These are phyloP conservation scores for Sungouiozyma intestinalis DNA, from an alignment of 805 yeast species.

Conservation along the genomic window DNA sequence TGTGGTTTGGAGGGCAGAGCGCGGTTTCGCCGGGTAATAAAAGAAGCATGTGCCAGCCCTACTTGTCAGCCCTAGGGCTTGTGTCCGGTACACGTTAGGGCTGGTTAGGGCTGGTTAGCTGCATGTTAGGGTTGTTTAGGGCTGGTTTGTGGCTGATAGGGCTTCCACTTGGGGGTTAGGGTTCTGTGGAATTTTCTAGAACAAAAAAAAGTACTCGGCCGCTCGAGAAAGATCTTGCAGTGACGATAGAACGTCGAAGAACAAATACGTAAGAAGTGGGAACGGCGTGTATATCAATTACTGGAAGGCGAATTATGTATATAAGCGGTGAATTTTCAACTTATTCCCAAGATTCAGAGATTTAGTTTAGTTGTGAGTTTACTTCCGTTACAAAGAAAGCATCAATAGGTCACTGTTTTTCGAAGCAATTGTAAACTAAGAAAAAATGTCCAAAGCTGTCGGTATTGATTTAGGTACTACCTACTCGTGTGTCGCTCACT, in stretches of 20 bases:
- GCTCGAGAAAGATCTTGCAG: background rate
- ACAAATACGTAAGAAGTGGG: background rate
- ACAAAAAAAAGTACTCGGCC: background rate
- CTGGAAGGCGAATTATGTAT: no score
- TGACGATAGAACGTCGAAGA: background rate
- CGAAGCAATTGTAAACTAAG: background rate
- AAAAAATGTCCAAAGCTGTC: slow-evolving; percentile 41
- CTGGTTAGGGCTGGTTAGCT: background rate
- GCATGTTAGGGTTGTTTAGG: no score
- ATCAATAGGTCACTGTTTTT: background rate
- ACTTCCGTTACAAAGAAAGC: background rate
- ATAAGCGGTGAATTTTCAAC: background rate
- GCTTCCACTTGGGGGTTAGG: background rate
- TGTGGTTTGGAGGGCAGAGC: no score
- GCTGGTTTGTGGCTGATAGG: background rate
- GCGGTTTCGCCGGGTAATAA: no score
- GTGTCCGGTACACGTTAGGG: no score
- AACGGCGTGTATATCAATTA: background rate
- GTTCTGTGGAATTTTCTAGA: background rate
- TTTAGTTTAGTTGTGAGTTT: background rate
- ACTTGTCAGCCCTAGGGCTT: no score
- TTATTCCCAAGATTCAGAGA: background rate
- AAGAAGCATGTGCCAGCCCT: no score
- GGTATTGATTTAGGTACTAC: slow-evolving; percentile 85
- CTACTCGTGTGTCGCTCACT: slow-evolving; percentile 93